Evolutionary conservation across 129 eudicot genomes (phyloP).

Genomic region (carrot (Daucus carota)): DH1_v3.0 NC_030385.2:39325001-39325500

Average conservation of each 20-base stretch:
- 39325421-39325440: no score
- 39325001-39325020: conserved; percentile 94
- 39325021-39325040: conserved; percentile 82
- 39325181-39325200: conserved; percentile 61
- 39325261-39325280: conserved; percentile 81
- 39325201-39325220: conserved; percentile 87
- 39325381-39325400: no score
- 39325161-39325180: conserved; percentile 49
- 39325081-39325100: background rate
- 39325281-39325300: conserved; percentile 88
- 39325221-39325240: conserved; percentile 67
- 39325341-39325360: no score
- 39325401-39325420: no score
- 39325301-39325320: conserved; percentile 40
- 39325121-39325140: no score
- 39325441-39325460: no score
- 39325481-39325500: no score
- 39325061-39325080: background rate
- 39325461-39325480: no score
- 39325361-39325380: no score
- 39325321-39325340: no score
- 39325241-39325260: conserved; percentile 61
- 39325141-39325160: background rate
- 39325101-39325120: background rate
- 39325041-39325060: conserved; percentile 32